Percentiles rank a stretch among this genome's conserved stretches.
phyloP scores from a whole-genome alignment of 768 basidiomycete species.

The Psilocybe sp. region DNA sequence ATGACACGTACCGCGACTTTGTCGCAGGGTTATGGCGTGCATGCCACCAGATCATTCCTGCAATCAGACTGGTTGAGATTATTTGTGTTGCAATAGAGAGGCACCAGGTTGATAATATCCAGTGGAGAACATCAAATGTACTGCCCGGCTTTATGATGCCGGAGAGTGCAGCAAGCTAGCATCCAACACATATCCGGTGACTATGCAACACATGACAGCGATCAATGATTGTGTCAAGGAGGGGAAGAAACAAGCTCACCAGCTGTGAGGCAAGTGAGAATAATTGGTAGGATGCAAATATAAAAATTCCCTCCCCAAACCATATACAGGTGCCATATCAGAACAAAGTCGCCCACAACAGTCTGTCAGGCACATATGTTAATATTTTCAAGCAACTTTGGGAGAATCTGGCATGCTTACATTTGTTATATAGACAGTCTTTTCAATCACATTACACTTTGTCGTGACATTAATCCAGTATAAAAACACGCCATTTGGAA shows the following conservation, averaged over 20 bases:
- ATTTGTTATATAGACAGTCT: slow-evolving; percentile 3
- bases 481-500: background rate
- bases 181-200: slow-evolving; percentile 1
- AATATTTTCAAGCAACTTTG: background rate
- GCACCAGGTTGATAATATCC: slow-evolving; percentile 4
- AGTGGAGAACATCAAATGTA: background rate
- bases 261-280: background rate
- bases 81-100: slow-evolving; percentile 5
- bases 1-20: slow-evolving; percentile 5
- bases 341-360: slow-evolving; percentile 13
- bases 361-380: slow-evolving; percentile 7
- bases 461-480: slow-evolving; percentile 3
- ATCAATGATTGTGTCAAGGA: background rate
- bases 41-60: slow-evolving; percentile 10
- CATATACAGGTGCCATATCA: slow-evolving; percentile 19
- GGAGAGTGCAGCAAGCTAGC: background rate
- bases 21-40: slow-evolving; percentile 3
- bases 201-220: background rate
- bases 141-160: background rate
- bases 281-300: slow-evolving; percentile 6
- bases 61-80: background rate
- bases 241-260: background rate
- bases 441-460: background rate
- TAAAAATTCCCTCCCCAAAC: slow-evolving; percentile 14
- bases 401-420: background rate